Base-by-base conservation (phyloP, 345 rosid species). In the Ceriops tagal region DNA sequence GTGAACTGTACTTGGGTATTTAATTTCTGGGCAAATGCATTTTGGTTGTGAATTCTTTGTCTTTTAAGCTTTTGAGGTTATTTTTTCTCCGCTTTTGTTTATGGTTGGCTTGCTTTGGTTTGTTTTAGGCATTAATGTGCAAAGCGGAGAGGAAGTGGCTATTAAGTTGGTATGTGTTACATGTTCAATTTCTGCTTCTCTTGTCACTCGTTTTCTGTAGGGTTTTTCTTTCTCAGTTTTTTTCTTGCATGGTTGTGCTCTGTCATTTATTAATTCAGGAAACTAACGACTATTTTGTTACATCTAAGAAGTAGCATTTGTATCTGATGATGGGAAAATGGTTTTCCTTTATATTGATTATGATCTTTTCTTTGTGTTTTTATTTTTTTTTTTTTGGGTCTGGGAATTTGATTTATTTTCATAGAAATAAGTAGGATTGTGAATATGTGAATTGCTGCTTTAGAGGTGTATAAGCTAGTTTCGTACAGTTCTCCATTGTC, bases 1-100 rank as follows among this genome's bases (percentile, higher is more conserved):
- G 98, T 57, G 97, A 93, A 76, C 85, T 93, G 47, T 89, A 83
- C 80, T 71, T 91, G 73, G 97, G 98, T 93, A 82, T 52, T 60
- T 37, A 55, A 19, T 35, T 62, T 68, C 43, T 2, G 32, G 58
- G 51, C 30, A 53, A 34, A 34, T 57, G 7, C 49, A 43, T 43
- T 62, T 51, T 27, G 49, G 22, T 65, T 37, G 22, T 61, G 30
- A 13, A 4, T 53, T 32, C 8, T n/a, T 35, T 51, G 4, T 16
- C 53, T 5, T 22, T 30, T 28, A 46, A 31, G 11, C 19, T 7
- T 22, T 53, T 24, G 30, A 26, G 46, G 43, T 2, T 30, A 24
- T 15, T 37, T 64, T 13, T 67, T 62, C 21, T 24, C 71, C 3
- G 26, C 55, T 60, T 53, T 53, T 53, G 26, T 6, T n/a, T 28